Evolutionary conservation across 2,329 filamentous ascomycete species (phyloP), one percentile per base, ranked within the genome.

Genomic region (Neofusicoccum sp.): DNA sequence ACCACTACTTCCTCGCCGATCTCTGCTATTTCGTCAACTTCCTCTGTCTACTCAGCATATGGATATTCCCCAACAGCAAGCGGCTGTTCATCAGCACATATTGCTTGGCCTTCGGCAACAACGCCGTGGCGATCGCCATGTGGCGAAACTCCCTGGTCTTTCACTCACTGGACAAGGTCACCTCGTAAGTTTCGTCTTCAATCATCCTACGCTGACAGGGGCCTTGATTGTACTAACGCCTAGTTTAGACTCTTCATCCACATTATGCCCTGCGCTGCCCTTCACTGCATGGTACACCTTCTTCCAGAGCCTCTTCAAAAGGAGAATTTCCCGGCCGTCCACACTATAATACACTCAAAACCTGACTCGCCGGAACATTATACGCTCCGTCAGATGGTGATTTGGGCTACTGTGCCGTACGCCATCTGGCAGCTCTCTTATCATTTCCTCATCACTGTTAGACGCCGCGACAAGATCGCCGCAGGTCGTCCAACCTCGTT

Each of bases 91-190:
- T 96, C 65, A 88, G 91, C 66, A 89, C 91, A 0, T 99, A 93
- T 75, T 98, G 95, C 70, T 81, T 99, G 34, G 90, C 93, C 8
- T 96, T 91, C 71, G 95, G 95, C 64, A 99, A 99, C 77, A 99
- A 99, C 72, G 95, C 95, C 20, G 87, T 97, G 48, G 95, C 95
- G 11, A 98, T 99, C 73, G 92, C 95, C 72, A 95, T 99, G 93
- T 99, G 95, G 95, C 87, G 95, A 65, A 99, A 99, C 75, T 97
- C 93, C 33, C 85, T 99, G 71, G 95, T 99, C 48, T 99, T 99
- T 75, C 95, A 99, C 80, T 96, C 91, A 71, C 87, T 99, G 76
- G 95, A 99, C 82, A 99, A 99, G 77, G 92, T 98, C 63, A 96
- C 93, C 11, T 95, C 91, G 72, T 86, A 76, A 66, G 78, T 66